Evolutionary conservation across 257 asterid genomes (phyloP), one percentile per base, ranked within the genome.

Genomic region (Nicotiana knightiana): DNA sequence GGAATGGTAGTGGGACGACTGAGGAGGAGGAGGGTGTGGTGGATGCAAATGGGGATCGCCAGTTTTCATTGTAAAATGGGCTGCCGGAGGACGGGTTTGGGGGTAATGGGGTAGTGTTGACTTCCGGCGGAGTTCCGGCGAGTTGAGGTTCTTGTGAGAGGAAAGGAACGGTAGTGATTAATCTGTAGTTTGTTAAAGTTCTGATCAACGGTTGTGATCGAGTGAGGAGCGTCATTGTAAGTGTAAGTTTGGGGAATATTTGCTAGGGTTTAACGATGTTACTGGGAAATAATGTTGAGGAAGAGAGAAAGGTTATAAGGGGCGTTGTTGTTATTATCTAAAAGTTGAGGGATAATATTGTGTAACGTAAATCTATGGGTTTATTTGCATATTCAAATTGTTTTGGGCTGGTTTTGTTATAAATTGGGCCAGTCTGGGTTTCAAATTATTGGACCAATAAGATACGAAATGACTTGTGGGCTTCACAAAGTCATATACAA

Each of bases 51-150:
- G 83, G 3, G 96, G 96, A 79, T 79, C 97, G 84, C 99, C 98
- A 92, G 85, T 90, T 91, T 62, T 91, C 92, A 43, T 83, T 89
- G 88, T 93, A 95, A 15, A 87, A 87, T 5, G 97, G 95, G 81
- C 92, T 91, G 39, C 98, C 97, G 63, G 94, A 79, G 4, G 94
- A 90, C 1, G 99, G 97, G 26, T 91, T 94, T 26, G 95, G 95
- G 1, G 98, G 99, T 17, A 93, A 87, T 7, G 97, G 91, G 1
- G 86, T 83, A 87, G 91, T 43, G 64, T 18, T 7, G 26, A 35
- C 28, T 28, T 75, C 80, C 33, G 84, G 83, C 0, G 88, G 85
- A 30, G 88, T 83, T 55, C 88, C 94, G 24, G 89, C 93, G 67
- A 88, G 87, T 78, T 84, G 89, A 64, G 96, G 91, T 86, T 94